A percentile compares a stretch with the other conserved stretches of the same genome.
Conservation (phyloP, 306 rosid genomes). For the Vigna reflexopilosa region DNA sequence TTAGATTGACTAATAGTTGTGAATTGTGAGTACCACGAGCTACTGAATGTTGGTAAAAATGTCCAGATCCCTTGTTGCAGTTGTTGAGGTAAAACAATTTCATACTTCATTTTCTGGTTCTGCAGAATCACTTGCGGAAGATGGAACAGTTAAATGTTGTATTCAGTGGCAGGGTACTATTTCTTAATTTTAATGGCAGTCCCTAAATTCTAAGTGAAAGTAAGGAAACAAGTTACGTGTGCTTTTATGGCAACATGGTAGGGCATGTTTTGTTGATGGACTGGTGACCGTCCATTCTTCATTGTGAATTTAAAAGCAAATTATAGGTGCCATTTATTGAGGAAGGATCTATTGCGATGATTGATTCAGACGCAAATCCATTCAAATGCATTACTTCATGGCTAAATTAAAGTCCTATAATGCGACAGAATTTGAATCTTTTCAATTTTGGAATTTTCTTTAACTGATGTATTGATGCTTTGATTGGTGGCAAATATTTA, state of each 20-base stretch:
- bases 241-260: conserved; percentile 21
- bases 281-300: conserved; percentile 36
- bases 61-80: conserved; percentile 39
- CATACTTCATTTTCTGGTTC: conserved; percentile 21
- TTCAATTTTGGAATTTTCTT: conserved; percentile 44
- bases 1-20: conserved; percentile 33
- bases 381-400: conserved; percentile 40
- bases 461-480: conserved; percentile 41
- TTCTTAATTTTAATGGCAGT: conserved; percentile 27
- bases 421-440: conserved; percentile 46
- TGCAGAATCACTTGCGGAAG: conserved; percentile 32
- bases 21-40: conserved; percentile 38
- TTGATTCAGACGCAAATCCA: conserved; percentile 44
- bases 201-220: conserved; percentile 29
- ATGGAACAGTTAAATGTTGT: conserved; percentile 35
- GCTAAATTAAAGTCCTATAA: conserved; percentile 30
- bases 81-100: conserved; percentile 40
- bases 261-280: conserved; percentile 36
- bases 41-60: conserved; percentile 29
- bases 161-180: conserved; percentile 21
- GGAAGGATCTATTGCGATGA: conserved; percentile 33
- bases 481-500: conserved; percentile 42
- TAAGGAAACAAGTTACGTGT: conserved; percentile 28
- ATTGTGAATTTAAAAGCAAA: conserved; percentile 41
- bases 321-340: conserved; percentile 44